Percentiles rank a stretch among this genome's conserved stretches.
These are phyloP conservation scores for Calonectria honghensis DNA, from an alignment of 2,329 filamentous ascomycete species.

Conservation along the genomic window DNA sequence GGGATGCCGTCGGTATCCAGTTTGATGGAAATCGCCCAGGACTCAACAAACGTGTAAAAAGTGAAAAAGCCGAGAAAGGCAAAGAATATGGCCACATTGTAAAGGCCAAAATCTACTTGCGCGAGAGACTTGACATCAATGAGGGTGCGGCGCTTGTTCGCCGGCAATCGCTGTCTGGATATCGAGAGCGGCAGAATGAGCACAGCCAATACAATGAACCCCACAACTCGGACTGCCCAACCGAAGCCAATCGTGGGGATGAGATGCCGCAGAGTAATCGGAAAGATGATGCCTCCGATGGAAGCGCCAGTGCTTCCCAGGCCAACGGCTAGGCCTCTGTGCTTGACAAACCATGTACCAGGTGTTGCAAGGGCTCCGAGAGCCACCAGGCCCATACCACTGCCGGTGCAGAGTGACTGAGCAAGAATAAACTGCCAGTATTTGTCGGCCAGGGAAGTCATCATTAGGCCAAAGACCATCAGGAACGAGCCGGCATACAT, in stretches of 20 bases:
- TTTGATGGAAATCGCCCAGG: conserved; percentile 61
- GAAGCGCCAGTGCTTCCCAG: conserved; percentile 64
- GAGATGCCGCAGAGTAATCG: conserved; percentile 60
- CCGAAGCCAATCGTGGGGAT: conserved; percentile 55
- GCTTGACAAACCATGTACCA: conserved; percentile 10
- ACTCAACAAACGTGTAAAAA: conserved; percentile 65
- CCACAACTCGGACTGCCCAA: conserved; percentile 14
- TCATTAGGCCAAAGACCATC: conserved; percentile 62
- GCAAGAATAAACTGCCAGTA: conserved; percentile 53
- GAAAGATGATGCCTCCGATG: conserved; percentile 62
- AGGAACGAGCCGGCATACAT: conserved; percentile 59
- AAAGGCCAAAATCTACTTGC: conserved; percentile 50
- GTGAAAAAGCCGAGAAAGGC: conserved; percentile 61
- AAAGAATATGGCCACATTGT: conserved; percentile 58
- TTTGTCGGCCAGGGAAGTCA: conserved; percentile 59
- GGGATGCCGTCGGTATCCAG: conserved; percentile 53
- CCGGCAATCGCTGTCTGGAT: conserved; percentile 46
- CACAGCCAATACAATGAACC: conserved; percentile 51
- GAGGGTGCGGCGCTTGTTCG: conserved; percentile 49
- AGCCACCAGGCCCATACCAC: neutral
- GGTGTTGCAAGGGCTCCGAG: conserved; percentile 1
- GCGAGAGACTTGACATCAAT: conserved; percentile 52
- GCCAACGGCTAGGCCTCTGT: conserved; percentile 64
- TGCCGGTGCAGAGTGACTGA: neutral
- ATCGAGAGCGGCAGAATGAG: conserved; percentile 45